phyloP scores from a whole-genome alignment of 495 filamentous ascomycete species.

The Daldinia decipiens region DNA sequence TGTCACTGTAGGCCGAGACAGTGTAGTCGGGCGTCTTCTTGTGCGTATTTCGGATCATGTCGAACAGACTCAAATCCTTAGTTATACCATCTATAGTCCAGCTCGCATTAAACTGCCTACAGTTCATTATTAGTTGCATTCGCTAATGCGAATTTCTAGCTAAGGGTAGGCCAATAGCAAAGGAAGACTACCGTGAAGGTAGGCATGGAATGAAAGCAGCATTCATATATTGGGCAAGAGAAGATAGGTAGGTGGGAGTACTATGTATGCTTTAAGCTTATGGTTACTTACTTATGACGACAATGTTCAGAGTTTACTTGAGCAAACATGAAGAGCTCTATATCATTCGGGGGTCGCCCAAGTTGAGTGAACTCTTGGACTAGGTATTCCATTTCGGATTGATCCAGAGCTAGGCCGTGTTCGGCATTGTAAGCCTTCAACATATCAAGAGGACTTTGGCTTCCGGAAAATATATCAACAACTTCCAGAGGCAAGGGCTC shows the following conservation, averaged over 20 bases:
- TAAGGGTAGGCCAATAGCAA: background rate
- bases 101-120: conserved; percentile 86
- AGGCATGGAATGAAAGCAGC: background rate
- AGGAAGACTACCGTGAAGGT: background rate
- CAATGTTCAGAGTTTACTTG: conserved; percentile 92
- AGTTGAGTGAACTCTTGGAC: conserved; percentile 82
- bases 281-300: conserved; percentile 62
- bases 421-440: conserved; percentile 83
- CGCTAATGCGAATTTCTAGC: conserved; percentile 1
- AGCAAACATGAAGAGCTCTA: conserved; percentile 99
- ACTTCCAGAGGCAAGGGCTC: conserved; percentile 74
- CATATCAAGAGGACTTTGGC: conserved; percentile 70
- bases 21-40: conserved; percentile 78
- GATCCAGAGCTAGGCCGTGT: conserved; percentile 86
- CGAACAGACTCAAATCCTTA: conserved; percentile 83
- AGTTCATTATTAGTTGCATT: background rate
- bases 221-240: background rate
- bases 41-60: conserved; percentile 96
- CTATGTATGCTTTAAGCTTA: background rate
- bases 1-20: conserved; percentile 96
- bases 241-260: background rate
- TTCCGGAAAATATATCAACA: conserved; percentile 72
- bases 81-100: conserved; percentile 94
- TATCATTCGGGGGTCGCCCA: conserved; percentile 81
- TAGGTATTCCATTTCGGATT: conserved; percentile 92